phyloP scores from a whole-genome alignment of 495 filamentous ascomycete genomes.

The Xylaria telfairii region DNA sequence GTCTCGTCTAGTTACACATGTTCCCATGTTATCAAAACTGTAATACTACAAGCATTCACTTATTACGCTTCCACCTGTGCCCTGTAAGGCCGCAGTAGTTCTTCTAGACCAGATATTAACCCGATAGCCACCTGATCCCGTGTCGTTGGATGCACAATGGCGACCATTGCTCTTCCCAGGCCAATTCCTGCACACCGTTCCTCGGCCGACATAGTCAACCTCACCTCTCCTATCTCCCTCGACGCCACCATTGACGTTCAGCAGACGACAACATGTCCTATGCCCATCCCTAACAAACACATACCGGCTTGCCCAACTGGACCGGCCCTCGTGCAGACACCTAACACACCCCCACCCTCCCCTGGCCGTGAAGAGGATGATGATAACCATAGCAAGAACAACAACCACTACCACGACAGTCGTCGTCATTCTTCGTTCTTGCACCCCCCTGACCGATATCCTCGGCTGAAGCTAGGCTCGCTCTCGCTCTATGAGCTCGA shows the following conservation, averaged over 20 bases:
- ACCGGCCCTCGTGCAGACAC: slow-evolving; percentile 64
- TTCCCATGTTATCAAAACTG: slow-evolving; percentile 15
- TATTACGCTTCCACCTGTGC: slow-evolving; percentile 9
- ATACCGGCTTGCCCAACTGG: slow-evolving; percentile 84
- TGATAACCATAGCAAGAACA: slow-evolving; percentile 25
- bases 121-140: slow-evolving; percentile 9
- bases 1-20: slow-evolving; percentile 15
- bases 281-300: slow-evolving; percentile 87
- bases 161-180: slow-evolving; percentile 60
- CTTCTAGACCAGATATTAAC: slow-evolving; percentile 11
- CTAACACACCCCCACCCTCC: slow-evolving; percentile 72
- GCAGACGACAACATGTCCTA: slow-evolving; percentile 44
- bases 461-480: slow-evolving; percentile 56
- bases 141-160: slow-evolving; percentile 45
- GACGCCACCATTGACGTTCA: slow-evolving; percentile 49
- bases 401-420: slow-evolving; percentile 40
- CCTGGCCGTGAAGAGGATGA: slow-evolving; percentile 52
- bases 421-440: slow-evolving; percentile 64
- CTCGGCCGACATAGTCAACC: slow-evolving; percentile 53
- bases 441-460: slow-evolving; percentile 72
- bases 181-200: slow-evolving; percentile 55
- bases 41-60: slow-evolving; percentile 17
- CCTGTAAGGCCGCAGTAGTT: neutral
- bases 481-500: slow-evolving; percentile 76
- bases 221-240: slow-evolving; percentile 57